A percentile compares a stretch with the other conserved stretches of the same genome.
phyloP scores from a whole-genome alignment of 2,329 filamentous ascomycete species.

The Aspergillus pseudonomiae region DNA sequence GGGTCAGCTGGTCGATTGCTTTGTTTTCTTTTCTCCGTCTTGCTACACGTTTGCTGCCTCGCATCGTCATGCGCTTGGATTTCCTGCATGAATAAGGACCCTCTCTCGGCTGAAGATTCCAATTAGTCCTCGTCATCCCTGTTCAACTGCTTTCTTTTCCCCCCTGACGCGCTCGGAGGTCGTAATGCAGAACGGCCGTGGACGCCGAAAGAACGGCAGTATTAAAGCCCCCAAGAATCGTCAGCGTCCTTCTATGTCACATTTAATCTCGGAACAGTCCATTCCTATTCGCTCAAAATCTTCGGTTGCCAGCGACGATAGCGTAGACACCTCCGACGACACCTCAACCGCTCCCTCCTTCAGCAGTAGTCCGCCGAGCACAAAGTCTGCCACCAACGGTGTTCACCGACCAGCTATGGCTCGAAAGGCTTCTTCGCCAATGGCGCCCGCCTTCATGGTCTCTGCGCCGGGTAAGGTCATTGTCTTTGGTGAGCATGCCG shows the following conservation, averaged over 20 bases:
- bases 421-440: slow-evolving; percentile 56
- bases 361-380: slow-evolving; percentile 19
- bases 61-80: neutral
- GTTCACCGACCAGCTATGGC: slow-evolving; percentile 21
- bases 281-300: slow-evolving; percentile 23
- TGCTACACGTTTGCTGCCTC: neutral
- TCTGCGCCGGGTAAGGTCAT: slow-evolving; percentile 98
- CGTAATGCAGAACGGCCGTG: slow-evolving; percentile 25
- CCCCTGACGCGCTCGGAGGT: slow-evolving; percentile 16
- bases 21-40: too few species aligned
- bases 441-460: slow-evolving; percentile 92
- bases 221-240: slow-evolving; percentile 26
- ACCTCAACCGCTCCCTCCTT: slow-evolving; percentile 33
- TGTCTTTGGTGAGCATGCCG: slow-evolving; percentile 95
- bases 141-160: slow-evolving; percentile 7
- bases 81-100: neutral
- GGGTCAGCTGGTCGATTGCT: too few species aligned
- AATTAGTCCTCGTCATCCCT: neutral
- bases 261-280: slow-evolving; percentile 27
- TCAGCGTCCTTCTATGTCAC: slow-evolving; percentile 33
- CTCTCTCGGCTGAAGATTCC: neutral
- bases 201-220: slow-evolving; percentile 36
- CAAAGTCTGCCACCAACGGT: slow-evolving; percentile 9
- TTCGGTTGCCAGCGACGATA: slow-evolving; percentile 26
- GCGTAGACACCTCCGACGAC: slow-evolving; percentile 33